Evolutionary conservation across 2,329 filamentous ascomycete genomes (phyloP).

Genomic region (Botrytis cinerea): DNA sequence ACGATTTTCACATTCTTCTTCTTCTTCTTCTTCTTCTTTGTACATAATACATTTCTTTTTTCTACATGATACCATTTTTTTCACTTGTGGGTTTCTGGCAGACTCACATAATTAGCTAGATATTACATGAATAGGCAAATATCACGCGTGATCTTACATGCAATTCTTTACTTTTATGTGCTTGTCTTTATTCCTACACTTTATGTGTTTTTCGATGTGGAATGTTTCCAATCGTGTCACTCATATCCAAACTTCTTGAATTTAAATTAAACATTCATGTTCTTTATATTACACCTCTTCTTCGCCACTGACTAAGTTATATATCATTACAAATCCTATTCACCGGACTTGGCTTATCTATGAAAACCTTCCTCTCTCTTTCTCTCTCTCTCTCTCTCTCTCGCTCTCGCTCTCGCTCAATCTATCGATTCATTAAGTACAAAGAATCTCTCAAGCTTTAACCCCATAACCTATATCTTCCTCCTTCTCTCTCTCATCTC

Average conservation of each 20-base stretch:
- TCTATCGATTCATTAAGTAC: rapidly evolving
- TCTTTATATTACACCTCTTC: neutral
- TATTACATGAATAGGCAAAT: neutral
- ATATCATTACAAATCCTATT: neutral
- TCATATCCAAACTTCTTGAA: neutral
- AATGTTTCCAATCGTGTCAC: neutral
- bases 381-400: no score
- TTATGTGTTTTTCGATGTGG: neutral
- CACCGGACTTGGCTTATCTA: neutral
- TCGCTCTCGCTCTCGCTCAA: rapidly evolving
- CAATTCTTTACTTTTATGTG: neutral
- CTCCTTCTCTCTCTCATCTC: neutral
- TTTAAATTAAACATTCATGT: neutral
- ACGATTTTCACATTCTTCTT: neutral
- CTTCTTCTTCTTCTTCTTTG: neutral
- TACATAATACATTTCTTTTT: neutral
- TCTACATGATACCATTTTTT: neutral
- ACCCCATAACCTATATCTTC: neutral
- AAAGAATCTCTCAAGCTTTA: rapidly evolving
- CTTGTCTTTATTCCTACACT: no score
- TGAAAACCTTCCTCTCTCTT: no score
- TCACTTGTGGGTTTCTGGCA: neutral
- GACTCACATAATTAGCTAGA: neutral
- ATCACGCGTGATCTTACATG: neutral
- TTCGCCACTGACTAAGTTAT: neutral